Base-by-base conservation (phyloP, 23 red algal genomes). In the Agarophyton chilense region DNA sequence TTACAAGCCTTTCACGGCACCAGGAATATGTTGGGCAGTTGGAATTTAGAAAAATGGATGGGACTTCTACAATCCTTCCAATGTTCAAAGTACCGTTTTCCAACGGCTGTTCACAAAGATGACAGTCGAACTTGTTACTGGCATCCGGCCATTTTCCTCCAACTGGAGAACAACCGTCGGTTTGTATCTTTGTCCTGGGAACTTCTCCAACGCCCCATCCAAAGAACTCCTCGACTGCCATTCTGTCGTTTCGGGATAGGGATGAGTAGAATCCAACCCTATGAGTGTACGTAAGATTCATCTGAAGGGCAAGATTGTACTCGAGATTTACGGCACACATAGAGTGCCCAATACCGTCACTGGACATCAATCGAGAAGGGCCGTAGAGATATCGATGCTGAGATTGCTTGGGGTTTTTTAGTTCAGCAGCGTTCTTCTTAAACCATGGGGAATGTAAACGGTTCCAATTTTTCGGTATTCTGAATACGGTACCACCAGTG, bases 201-300 rank as follows among this genome's bases (percentile, higher is more conserved):
- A 91, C 46, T 26, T 82, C 76, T 24, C 88, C 88, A 1, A 55
- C 24, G 32, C 88, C 88, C 76, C 75, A 91, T 29, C 74, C 88
- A 52, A 91, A 91, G 61, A 91, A 91, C 2, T 52, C 50, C 33
- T 91, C 88, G 0, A 91, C 88, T 45, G 88, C 88, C 34, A 79
- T 17, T 76, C 33, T 54, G 61, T 91, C 60, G 4, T 44, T 4
- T 24, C 45, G 35, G 2, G 88, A 79, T 36, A 91, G 61, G 13
- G 88, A 91, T 32, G 88, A 91, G 52, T 82, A 91, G 31, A 49
- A 46, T 13, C 62, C 88, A 28, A 81, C 17, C 13, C 88, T 55
- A 64, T 91, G 88, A n/a, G 88, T 91, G 76, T 91, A 91, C 9
- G 88, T 91, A 19, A 91, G 1, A 49, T 82, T 82, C 36, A 91